phyloP scores from a whole-genome alignment of 2,329 filamentous ascomycete species.

The Blumeria hordei region DNA sequence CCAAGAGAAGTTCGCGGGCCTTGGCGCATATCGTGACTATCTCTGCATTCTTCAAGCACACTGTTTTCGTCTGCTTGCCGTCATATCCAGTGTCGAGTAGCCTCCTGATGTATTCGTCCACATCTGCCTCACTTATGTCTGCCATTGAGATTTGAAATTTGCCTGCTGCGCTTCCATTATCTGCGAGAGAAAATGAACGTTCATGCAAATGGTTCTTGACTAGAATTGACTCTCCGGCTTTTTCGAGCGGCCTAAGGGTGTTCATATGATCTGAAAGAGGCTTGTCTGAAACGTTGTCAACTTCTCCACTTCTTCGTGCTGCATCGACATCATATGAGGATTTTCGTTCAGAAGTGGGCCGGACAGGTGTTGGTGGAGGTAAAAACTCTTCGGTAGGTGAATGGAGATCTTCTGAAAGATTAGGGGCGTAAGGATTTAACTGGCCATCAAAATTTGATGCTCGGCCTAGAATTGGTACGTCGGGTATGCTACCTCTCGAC shows the following conservation, averaged over 20 bases:
- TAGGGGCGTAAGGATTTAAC: constrained; percentile 5
- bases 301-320: constrained; percentile 69
- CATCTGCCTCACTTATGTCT: constrained; percentile 73
- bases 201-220: constrained; percentile 32
- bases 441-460: not conserved
- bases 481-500: constrained; percentile 20
- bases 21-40: constrained; percentile 97
- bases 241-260: constrained; percentile 32
- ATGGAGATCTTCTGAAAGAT: constrained; percentile 17
- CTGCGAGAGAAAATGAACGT: not conserved
- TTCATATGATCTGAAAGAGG: constrained; percentile 46
- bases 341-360: constrained; percentile 46
- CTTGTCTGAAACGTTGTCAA: constrained; percentile 81
- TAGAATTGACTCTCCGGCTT: constrained; percentile 72
- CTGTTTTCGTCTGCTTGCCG: constrained; percentile 95
- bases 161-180: not conserved
- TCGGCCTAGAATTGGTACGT: constrained; percentile 12
- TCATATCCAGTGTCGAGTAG: constrained; percentile 86
- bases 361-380: constrained; percentile 67
- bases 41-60: constrained; percentile 86
- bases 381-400: constrained; percentile 26
- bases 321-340: constrained; percentile 47
- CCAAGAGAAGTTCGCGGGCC: constrained; percentile 97
- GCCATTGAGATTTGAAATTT: constrained; percentile 26
- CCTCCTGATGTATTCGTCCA: constrained; percentile 98